Conservation (phyloP, 768 basidiomycete genomes). For the Boletus insuetus region DNA sequence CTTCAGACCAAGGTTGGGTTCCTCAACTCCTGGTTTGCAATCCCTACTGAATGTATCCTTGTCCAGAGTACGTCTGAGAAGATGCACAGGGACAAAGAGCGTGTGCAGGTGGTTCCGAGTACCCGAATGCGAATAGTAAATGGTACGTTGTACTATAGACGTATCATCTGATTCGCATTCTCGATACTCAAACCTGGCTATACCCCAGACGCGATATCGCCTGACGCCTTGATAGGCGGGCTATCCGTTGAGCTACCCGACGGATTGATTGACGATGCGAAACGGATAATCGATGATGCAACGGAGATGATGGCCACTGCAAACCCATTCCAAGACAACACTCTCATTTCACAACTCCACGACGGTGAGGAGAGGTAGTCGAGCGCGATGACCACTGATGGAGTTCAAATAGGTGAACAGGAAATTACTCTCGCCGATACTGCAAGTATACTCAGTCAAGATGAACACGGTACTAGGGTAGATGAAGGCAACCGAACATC, state of each 20-base stretch:
- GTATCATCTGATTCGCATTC: too few species aligned
- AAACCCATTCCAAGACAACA: slow-evolving; percentile 4
- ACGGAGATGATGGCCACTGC: neutral
- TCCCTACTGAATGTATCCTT: neutral
- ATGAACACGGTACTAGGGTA: neutral
- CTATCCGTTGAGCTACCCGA: neutral
- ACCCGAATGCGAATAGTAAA: neutral
- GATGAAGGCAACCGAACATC: neutral
- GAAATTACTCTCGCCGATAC: too few species aligned
- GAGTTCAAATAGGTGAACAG: neutral
- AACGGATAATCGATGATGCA: neutral
- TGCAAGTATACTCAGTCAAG: neutral
- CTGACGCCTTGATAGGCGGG: neutral
- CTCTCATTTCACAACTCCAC: neutral
- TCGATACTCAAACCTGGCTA: neutral
- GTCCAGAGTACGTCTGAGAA: neutral
- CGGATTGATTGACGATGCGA: neutral
- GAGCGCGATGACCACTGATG: neutral
- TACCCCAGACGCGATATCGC: neutral
- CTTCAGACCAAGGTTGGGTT: too few species aligned
- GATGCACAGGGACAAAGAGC: neutral
- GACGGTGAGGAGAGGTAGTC: neutral
- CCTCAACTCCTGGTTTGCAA: too few species aligned
- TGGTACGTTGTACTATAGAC: too few species aligned
- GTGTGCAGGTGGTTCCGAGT: neutral